Evolutionary conservation across 1,139 yeast species (phyloP).

Genomic region (Blastobotrys raffinosifermentans): DNA sequence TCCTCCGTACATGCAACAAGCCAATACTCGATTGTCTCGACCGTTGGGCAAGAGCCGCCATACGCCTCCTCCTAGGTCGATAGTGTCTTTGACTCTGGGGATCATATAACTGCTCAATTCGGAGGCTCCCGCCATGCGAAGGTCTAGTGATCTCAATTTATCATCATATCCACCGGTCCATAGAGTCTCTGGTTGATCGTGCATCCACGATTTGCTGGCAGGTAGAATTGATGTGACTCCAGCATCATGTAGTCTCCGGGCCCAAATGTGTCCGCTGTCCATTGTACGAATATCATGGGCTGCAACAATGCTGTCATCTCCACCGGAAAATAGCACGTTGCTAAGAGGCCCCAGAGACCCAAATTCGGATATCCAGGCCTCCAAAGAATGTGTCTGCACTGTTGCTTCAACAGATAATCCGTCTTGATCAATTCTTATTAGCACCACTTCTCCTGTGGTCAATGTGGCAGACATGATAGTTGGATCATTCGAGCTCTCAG

Average conservation of each 20-base stretch:
- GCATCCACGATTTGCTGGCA: slow-evolving; percentile 22
- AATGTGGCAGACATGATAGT: slow-evolving; percentile 29
- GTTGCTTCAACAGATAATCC: slow-evolving; percentile 12
- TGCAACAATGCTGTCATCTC: slow-evolving; percentile 74
- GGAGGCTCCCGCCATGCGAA: slow-evolving; percentile 48
- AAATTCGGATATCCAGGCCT: slow-evolving; percentile 86
- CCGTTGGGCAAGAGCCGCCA: slow-evolving; percentile 71
- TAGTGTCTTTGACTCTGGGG: slow-evolving; percentile 41
- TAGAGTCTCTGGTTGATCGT: slow-evolving; percentile 39
- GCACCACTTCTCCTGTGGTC: slow-evolving; percentile 31
- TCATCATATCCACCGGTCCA: slow-evolving; percentile 97
- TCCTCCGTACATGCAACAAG: slow-evolving; percentile 96
- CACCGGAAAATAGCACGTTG: slow-evolving; percentile 75
- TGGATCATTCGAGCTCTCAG: slow-evolving; percentile 34
- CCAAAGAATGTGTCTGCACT: slow-evolving; percentile 50
- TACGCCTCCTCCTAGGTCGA: slow-evolving; percentile 84
- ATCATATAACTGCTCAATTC: slow-evolving; percentile 40
- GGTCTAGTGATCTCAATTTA: slow-evolving; percentile 58
- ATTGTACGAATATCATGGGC: slow-evolving; percentile 66
- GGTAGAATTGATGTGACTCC: slow-evolving; percentile 78
- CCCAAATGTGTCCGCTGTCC: slow-evolving; percentile 43
- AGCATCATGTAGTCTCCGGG: slow-evolving; percentile 65
- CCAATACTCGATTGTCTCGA: slow-evolving; percentile 42
- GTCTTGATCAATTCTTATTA: slow-evolving; percentile 16
- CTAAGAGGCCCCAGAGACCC: slow-evolving; percentile 48